Evolutionary conservation across 2,329 filamentous ascomycete genomes (phyloP), one percentile per base, ranked within the genome.

Genomic region (Neonectria faginata): DNA sequence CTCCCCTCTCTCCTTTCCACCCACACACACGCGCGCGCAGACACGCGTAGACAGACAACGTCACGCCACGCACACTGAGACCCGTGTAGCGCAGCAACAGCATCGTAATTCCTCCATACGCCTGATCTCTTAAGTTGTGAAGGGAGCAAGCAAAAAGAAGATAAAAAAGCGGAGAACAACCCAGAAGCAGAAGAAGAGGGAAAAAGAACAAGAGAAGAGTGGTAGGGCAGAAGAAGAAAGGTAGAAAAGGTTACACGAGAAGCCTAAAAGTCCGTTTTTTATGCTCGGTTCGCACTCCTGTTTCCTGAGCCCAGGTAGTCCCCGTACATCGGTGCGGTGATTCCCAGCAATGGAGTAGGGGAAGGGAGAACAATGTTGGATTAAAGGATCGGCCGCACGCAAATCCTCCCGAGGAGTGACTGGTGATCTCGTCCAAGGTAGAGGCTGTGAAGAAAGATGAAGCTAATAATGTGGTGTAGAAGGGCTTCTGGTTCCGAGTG

Each of bases 161-260:
- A 67, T 53, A 56, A 25, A 55, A 44, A 61, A 61, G 33, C 47
- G 50, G 65, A 66, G 62, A 27, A 59, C 5, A 16, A 39, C 36
- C 36, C n/a, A n/a, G 14, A 36, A 39, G 25, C 56, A 57, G 42
- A 68, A 64, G 67, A 63, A 45, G 50, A 56, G 58, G 60, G 61
- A 52, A 58, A 64, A 63, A 66, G 25, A 62, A 60, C 36, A 44
- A 58, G 33, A 64, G 54, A 62, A 65, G 64, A 66, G 61, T 58
- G 67, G 48, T 54, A 55, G 53, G 67, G 47, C 65, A 65, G 62
- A 66, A 57, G 54, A 59, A 62, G 39, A 57, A 57, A 57, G 54
- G 22, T 47, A 63, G 44, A 64, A 71, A 71, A 62, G 68, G 65
- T 67, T 74, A 72, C 71, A 74, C 53, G 60, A 71, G 57, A 71